Base-by-base conservation (phyloP, 2,329 filamentous ascomycete genomes). In the Ilyonectria mors-panacis region DNA sequence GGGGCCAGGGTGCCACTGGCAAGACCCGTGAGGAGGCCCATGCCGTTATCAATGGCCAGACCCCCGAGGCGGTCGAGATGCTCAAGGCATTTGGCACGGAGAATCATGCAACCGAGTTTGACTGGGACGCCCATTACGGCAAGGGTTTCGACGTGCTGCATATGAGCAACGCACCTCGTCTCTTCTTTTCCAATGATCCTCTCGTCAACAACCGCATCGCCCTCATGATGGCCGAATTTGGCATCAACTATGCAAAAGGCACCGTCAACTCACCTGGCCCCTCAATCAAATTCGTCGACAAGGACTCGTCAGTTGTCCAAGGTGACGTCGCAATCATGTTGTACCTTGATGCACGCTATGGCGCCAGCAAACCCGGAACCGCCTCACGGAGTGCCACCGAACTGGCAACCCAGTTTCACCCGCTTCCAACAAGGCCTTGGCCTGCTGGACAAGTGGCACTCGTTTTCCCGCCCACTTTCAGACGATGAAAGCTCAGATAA, bases 1-100 rank as follows among this genome's bases (percentile, higher is more conserved):
- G 95, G 95, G 96, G 96, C 15, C 95, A 98, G 80, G 96, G 96
- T 3, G 95, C 95, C 0, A 89, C 87, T 1, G 84, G 83, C 7
- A 97, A 97, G 81, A 85, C 83, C 0, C 85, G 85, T 26, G 84
- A 85, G 0, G 81, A 84, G 1, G 94, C 94, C 0, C 82, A 83
- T 1, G 74, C 83, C 0, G 90, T 97, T 12, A 80, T 94, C 62
- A 94, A 94, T 69, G 93, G 92, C 1, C 88, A 93, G 70, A 85
- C 87, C 1, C 80, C 84, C 4, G 89, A 93, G 75, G 90, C 91
- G 0, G 85, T 93, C 54, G 82, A 81, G 51, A 88, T 99, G 83
- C 86, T 98, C 47, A 85, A 84, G 60, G 94, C 93, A 0, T 98
- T 99, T 81, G 93, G 94, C 1, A 86, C 85, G 17, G 96, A 99